Evolutionary conservation across 2,329 filamentous ascomycete genomes (phyloP), one percentile per base, ranked within the genome.

Genomic region (Trichoderma sp.): DNA sequence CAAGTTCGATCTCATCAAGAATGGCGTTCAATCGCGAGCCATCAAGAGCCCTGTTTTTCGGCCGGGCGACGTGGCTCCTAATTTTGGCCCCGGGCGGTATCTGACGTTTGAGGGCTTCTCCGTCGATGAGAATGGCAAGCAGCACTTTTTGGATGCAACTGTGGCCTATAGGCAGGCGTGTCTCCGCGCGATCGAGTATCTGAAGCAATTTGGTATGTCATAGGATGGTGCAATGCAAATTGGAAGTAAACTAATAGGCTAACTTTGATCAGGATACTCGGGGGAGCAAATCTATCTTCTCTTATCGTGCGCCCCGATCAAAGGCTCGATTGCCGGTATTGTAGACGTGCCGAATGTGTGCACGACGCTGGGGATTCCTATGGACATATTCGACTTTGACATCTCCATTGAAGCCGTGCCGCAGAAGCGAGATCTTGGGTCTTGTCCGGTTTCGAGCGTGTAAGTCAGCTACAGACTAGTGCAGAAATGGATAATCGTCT

Each of bases 361-460:
- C 77, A 97, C 94, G 4, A 97, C 94, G 0, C 83, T 97, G 70
- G 94, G 93, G 0, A 77, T 97, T 66, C 94, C 94, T 0, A 93
- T 97, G 85, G 94, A 97, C 80, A 96, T 97, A 65, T 97, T 97
- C 75, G 92, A 96, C 76, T 97, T 97, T 79, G 94, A 97, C 77
- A 95, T 97, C 73, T 87, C 89, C 1, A 61, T 76, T 19, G 75
- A 76, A 35, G 70, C 70, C 0, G 72, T 71, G n/a, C 68, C 73
- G 31, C 65, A 70, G 24, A 74, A 73, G 70, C 66, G 72, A 37
- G 63, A 72, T 21, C 24, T 75, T 29, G 75, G 73, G 13, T 62
- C 72, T 6, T 76, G 75, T 52, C 68, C 75, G 2, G 24, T 74
- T 24, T 70, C 68, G 16, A 61, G 64, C 55, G 56, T 68, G 33